These are phyloP conservation scores for Thecaphora frezii DNA, from an alignment of 1,284 basidiomycete species.

Conservation along the genomic window DNA sequence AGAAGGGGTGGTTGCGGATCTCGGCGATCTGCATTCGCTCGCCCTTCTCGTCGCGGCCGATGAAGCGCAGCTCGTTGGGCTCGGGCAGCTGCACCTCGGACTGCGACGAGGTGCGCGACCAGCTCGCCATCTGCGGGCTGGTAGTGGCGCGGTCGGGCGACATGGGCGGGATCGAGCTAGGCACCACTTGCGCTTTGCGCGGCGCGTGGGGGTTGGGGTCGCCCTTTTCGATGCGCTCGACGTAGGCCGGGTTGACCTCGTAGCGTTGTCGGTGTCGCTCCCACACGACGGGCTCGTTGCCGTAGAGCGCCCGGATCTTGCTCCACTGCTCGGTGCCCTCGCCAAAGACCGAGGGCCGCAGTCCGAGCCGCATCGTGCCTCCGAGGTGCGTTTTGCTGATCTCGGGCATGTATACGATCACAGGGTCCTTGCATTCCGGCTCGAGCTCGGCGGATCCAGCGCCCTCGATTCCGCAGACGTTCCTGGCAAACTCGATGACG, in stretches of 20 bases:
- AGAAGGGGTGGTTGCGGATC: slow-evolving; percentile 86
- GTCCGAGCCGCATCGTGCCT: slow-evolving; percentile 94
- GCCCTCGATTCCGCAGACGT: slow-evolving; percentile 77
- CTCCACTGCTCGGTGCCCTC: slow-evolving; percentile 61
- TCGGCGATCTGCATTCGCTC: slow-evolving; percentile 98
- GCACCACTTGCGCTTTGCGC: slow-evolving; percentile 17
- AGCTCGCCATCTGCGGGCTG: slow-evolving; percentile 5
- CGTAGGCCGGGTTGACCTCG: slow-evolving; percentile 90
- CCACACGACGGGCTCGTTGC: slow-evolving; percentile 82
- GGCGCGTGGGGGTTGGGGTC: slow-evolving; percentile 19
- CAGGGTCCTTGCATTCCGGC: slow-evolving; percentile 66
- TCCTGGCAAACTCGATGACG: slow-evolving; percentile 90
- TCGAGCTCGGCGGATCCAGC: slow-evolving; percentile 88
- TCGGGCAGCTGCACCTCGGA: slow-evolving; percentile 9
- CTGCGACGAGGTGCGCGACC: slow-evolving; percentile 8
- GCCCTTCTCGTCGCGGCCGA: slow-evolving; percentile 90
- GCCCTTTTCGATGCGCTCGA: slow-evolving; percentile 69
- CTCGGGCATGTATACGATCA: slow-evolving; percentile 98
- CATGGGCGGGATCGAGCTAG: slow-evolving; percentile 21
- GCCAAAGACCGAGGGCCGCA: slow-evolving; percentile 89
- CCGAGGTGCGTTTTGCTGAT: slow-evolving; percentile 97
- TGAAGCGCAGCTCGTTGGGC: slow-evolving; percentile 64
- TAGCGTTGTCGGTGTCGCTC: slow-evolving; percentile 96
- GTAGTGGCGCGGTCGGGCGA: slow-evolving; percentile 25
- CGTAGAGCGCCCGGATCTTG: slow-evolving; percentile 79